Evolutionary conservation across 768 basidiomycete genomes (phyloP).

Genomic region (Steccherinum ochraceum): DNA sequence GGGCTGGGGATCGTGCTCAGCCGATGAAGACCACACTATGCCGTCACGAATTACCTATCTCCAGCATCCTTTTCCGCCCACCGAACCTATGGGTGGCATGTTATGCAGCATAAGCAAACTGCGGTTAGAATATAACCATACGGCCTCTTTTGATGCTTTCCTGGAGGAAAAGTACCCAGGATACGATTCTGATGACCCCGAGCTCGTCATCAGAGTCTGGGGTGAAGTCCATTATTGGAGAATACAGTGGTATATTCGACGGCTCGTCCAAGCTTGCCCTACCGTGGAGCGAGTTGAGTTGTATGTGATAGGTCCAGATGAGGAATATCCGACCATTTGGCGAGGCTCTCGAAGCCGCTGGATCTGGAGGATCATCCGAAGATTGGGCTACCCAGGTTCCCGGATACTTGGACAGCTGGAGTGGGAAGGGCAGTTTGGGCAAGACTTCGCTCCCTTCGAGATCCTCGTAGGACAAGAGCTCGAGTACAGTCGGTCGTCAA

Average conservation of each 20-base stretch:
- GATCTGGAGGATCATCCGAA: conserved; percentile 10
- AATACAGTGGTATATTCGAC: neutral
- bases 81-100: too few relatives aligned
- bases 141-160: neutral
- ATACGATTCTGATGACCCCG: conserved; percentile 1
- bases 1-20: too few relatives aligned
- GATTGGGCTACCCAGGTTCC: neutral
- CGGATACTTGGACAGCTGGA: neutral
- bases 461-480: neutral
- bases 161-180: neutral
- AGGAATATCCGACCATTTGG: too few relatives aligned
- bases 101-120: too few relatives aligned
- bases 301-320: too few relatives aligned
- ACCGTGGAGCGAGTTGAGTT: conserved; percentile 13
- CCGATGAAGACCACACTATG: too few relatives aligned
- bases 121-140: too few relatives aligned
- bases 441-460: neutral
- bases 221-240: neutral
- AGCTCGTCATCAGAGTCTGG: conserved; percentile 1
- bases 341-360: too few relatives aligned
- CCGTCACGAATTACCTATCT: too few relatives aligned
- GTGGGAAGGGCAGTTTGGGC: neutral
- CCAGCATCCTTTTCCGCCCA: too few relatives aligned
- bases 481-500: neutral
- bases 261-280: conserved; percentile 5